phyloP scores from a whole-genome alignment of 345 rosid genomes.

The Melaleuca quinquenervia region DNA sequence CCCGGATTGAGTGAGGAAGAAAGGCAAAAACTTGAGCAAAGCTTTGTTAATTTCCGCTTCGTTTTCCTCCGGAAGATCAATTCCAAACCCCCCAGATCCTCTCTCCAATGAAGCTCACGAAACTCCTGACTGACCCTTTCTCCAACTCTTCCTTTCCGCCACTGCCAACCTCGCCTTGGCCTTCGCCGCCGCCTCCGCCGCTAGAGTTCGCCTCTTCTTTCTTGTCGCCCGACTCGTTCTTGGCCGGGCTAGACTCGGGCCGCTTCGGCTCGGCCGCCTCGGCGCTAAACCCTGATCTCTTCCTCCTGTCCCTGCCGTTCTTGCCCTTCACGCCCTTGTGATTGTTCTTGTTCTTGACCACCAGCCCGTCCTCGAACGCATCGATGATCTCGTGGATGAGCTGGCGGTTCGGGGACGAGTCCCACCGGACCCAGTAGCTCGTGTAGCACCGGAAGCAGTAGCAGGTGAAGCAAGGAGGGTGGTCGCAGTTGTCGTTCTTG shows the following conservation, averaged over 20 bases:
- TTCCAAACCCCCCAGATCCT: constrained; percentile 64
- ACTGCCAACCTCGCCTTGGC: neutral
- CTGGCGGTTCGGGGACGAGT: constrained; percentile 64
- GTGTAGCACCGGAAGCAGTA: constrained; percentile 73
- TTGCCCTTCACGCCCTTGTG: neutral
- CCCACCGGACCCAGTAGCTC: constrained; percentile 85
- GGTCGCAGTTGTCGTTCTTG: constrained; percentile 3
- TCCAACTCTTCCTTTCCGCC: constrained; percentile 19
- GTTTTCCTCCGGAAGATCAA: neutral
- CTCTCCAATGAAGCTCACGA: constrained; percentile 63
- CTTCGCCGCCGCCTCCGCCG: neutral
- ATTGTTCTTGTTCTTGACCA: constrained; percentile 6
- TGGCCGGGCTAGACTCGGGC: constrained; percentile 4
- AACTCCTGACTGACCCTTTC: constrained; percentile 30
- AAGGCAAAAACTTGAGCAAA: neutral
- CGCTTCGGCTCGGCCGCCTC: constrained; percentile 10
- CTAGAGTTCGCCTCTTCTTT: neutral
- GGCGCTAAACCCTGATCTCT: constrained; percentile 10
- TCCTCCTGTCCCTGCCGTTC: constrained; percentile 38
- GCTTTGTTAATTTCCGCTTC: neutral
- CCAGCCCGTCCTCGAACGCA: constrained; percentile 47
- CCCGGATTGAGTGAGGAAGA: neutral
- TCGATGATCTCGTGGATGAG: constrained; percentile 77
- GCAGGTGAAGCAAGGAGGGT: constrained; percentile 50
- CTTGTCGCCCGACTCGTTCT: neutral